Base-by-base conservation (phyloP, 805 yeast species). In the Blastobotrys peoriensis region DNA sequence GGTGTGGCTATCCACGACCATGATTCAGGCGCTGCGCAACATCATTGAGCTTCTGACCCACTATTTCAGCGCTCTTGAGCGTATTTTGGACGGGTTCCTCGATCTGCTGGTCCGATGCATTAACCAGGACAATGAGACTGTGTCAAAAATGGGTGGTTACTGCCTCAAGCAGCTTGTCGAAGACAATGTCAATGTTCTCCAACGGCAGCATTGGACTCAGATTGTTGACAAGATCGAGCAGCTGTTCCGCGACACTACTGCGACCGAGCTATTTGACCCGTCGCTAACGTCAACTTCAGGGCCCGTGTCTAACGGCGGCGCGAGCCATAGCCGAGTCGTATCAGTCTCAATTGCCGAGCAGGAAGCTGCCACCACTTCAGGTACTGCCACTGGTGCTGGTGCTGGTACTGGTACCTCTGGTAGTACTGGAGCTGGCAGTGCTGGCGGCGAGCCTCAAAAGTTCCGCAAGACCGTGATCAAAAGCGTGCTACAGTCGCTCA, bases 81-180 rank as follows among this genome's bases (percentile, higher is more conserved):
- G 77, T 35, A 78, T 85, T 75, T 69, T 91, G 41, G 85, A 79
- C 48, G 93, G 86, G 1, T 87, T 84, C 61, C 70, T 94, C 63
- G 79, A 78, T 16, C 70, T 94, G 41, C 65, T 93, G 45, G 79
- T 81, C 1, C 81, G 91, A 4, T 93, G 98, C 65, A 86, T 93
- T 41, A 87, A 96, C 56, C 98, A 93, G 63, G 96, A 89, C 56
- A 91, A 93, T 61, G 98, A 93, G 58, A 89, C 98, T 0, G 88
- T 94, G 56, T 94, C 97, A 0, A 75, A 95, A 56, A 91, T 91
- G 52, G 99, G 98, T 27, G 76, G 94, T 57, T 78, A 91, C 5
- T 89, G 98, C 61, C 71, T 93, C 47, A 83, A 84, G 53, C 84
- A 81, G 52, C 70, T 93, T 49, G 74, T 93, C 46, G 65, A 81